Evolutionary conservation across 2,329 filamentous ascomycete species (phyloP).

Genomic region (Anisogramma anomala): DNA sequence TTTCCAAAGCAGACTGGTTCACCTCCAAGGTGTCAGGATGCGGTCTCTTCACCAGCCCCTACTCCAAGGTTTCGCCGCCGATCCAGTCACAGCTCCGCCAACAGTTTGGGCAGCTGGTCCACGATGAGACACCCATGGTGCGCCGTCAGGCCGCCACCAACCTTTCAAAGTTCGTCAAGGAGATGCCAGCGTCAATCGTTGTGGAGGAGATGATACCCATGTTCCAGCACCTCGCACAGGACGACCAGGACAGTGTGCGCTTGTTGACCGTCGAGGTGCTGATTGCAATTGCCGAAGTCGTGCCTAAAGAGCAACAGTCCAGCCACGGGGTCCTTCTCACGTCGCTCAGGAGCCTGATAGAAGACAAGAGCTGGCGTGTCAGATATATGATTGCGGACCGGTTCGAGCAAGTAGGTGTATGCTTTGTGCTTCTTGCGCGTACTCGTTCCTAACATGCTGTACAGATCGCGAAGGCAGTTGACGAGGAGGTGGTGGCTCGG

Average conservation of each 20-base stretch:
- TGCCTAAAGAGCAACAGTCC: slow-evolving; percentile 95
- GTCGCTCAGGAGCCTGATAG: slow-evolving; percentile 83
- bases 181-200: slow-evolving; percentile 82
- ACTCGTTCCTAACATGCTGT: slow-evolving; percentile 10
- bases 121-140: slow-evolving; percentile 99
- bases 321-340: slow-evolving; percentile 90
- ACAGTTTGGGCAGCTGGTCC: slow-evolving; percentile 85
- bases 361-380: slow-evolving; percentile 99
- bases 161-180: slow-evolving; percentile 93
- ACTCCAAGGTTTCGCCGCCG: slow-evolving; percentile 77
- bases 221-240: slow-evolving; percentile 90
- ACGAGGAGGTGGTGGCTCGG: slow-evolving; percentile 87
- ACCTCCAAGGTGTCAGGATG: slow-evolving; percentile 98
- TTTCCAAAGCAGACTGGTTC: slow-evolving; percentile 99
- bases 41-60: slow-evolving; percentile 86
- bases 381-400: slow-evolving; percentile 98
- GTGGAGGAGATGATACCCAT: slow-evolving; percentile 98
- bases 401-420: slow-evolving; percentile 71
- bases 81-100: slow-evolving; percentile 84
- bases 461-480: slow-evolving; percentile 94
- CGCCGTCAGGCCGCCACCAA: slow-evolving; percentile 93
- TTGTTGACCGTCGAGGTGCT: slow-evolving; percentile 92
- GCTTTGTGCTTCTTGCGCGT: background rate
- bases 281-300: slow-evolving; percentile 90
- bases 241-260: slow-evolving; percentile 96